Base-by-base conservation (phyloP, 1,139 yeast genomes). In the Suhomyces panamericanus region DNA sequence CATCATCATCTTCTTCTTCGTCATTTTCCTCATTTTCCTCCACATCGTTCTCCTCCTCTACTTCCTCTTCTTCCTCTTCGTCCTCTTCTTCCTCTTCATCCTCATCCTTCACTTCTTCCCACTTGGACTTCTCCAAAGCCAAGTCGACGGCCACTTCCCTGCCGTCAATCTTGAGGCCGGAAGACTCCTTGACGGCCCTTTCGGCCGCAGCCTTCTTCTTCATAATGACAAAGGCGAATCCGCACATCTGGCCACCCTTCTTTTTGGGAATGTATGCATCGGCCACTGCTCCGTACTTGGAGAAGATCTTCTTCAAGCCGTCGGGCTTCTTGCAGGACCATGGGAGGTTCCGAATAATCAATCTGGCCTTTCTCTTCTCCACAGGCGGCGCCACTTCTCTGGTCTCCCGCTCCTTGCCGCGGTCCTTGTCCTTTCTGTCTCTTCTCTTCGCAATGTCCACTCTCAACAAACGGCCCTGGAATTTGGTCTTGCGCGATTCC, bases 221-320 rank as follows among this genome's bases (percentile, higher is more conserved):
- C 96, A 95, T 87, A 1, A 95, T 85, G 16, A 93, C 91, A 65
- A 93, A 95, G 0, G 91, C 99, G 75, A 93, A 93, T 10, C 99
- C 99, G 52, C 87, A 75, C 95, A 93, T 87, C 63, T 80, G 85
- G 11, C 97, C 96, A 42, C 90, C 95, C 43, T 80, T 78, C 59
- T 87, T 88, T 58, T 88, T 81, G 32, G 99, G 99, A 54, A 93
- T 89, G 55, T 83, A 81, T 0, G 95, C 96, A 62, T 91, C 96
- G 38, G 80, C 81, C 26, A 93, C 96, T 38, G 87, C 85, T 42
- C 99, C 99, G 60, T 72, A 93, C 59, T 81, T 83, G 48, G 77
- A 70, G 59, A 93, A 95, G 10, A 83, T 60, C 55, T 83, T 83
- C 60, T 80, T 83, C 58, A 93, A 73, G 43, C 78, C 81, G 10